Evolutionary conservation across 225 moss, liverwort and hornwort species (phyloP), one percentile per base, ranked within the genome.

Genomic region (Straminergon stramineum): DNA sequence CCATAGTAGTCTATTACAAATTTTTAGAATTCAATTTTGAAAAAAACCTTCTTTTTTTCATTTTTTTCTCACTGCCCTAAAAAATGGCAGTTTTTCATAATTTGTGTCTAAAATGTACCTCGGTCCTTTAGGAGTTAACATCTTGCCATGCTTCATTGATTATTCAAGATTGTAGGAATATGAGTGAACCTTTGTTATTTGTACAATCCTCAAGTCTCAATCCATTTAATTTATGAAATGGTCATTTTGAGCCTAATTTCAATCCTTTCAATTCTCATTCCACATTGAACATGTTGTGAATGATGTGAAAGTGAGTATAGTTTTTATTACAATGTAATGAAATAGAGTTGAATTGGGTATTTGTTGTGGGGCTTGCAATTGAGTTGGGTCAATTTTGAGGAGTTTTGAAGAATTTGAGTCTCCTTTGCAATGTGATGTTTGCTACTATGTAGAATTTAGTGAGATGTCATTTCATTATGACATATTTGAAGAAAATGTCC

Each of bases 181-280:
- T 21, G 3, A 22, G 6, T 24, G 24, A 79, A 56, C 24, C 7
- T 35, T 1, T 77, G 0, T 6, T 9, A 9, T 15, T 9, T 24
- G 1, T 55, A 26, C 16, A 79, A 79, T 79, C 26, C 0, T 56
- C 2, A 10, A 2, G 2, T 37, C 10, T 79, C 15, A 56, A 24
- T 24, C 16, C 23, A 78, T 23, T 77, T 55, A 15, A 55, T 37
- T n/a, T 6, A 24, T 0, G 1, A 17, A 26, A 14, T 34, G 0
- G 0, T 35, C 22, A 22, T 34, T 34, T 35, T 53, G 14, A 53
- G 13, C 34, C 7, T 22, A 35, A 13, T 34, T 32, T 78, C 15
- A 55, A 55, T 23, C 2, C 1, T 35, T 8, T 55, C 14, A 23
- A 53, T 14, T 2, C 1, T 30, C 53, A 24, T 23, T 55, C 6